Evolutionary conservation across 2,329 filamentous ascomycete genomes (phyloP).

Genomic region (Capronia coronata): DNA sequence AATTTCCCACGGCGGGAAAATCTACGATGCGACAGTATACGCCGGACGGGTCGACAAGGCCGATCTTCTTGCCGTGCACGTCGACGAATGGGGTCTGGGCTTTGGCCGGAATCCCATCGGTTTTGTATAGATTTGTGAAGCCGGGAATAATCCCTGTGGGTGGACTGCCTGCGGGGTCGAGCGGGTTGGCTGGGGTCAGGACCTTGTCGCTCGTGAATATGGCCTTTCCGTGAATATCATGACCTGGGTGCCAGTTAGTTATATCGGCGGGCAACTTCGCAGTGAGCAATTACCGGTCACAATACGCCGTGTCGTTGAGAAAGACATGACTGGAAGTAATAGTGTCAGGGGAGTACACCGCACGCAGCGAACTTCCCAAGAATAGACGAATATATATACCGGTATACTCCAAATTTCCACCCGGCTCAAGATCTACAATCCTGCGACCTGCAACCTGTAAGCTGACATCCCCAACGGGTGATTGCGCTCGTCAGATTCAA

Average conservation of each 20-base stretch:
- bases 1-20: slow-evolving; percentile 25
- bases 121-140: slow-evolving; percentile 30
- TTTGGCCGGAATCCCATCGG: slow-evolving; percentile 27
- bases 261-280: neutral
- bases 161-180: slow-evolving; percentile 24
- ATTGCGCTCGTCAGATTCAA: too few species aligned
- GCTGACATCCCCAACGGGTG: too few species aligned
- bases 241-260: slow-evolving; percentile 17
- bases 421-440: too few species aligned
- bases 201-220: slow-evolving; percentile 29
- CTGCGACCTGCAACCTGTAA: too few species aligned
- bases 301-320: slow-evolving; percentile 16
- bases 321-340: slow-evolving; percentile 8
- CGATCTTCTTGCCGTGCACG: slow-evolving; percentile 28
- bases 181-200: slow-evolving; percentile 29
- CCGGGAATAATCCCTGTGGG: slow-evolving; percentile 26
- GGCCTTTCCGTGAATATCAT: slow-evolving; percentile 29
- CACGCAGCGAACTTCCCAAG: too few species aligned
- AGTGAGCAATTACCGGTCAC: slow-evolving; percentile 14
- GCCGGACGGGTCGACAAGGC: slow-evolving; percentile 24
- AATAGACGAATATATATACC: too few species aligned
- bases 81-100: slow-evolving; percentile 27
- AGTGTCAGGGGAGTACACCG: too few species aligned
- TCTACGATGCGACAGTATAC: slow-evolving; percentile 29
- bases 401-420: too few species aligned